Percentiles rank a stretch among this genome's conserved stretches.
phyloP scores from a whole-genome alignment of 2,329 filamentous ascomycete genomes.

The Ustulina deusta region DNA sequence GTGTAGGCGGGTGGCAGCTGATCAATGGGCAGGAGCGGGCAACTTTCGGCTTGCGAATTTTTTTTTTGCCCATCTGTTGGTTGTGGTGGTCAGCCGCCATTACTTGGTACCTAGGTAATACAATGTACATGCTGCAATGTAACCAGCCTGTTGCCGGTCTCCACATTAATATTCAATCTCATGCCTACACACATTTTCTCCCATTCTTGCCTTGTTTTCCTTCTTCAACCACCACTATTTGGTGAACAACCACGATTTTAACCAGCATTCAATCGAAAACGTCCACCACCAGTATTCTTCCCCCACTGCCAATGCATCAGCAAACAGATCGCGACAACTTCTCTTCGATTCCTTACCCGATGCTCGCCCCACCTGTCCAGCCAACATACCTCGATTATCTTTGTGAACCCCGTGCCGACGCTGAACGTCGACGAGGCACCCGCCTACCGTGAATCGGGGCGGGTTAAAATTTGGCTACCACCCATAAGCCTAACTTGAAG shows the following conservation, averaged over 20 bases:
- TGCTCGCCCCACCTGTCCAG: conserved; percentile 65
- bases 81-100: conserved; percentile 23
- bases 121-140: conserved; percentile 1
- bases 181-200: conserved; percentile 29
- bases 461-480: conserved; percentile 44
- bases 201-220: conserved; percentile 22
- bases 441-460: conserved; percentile 56
- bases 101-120: background rate
- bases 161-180: conserved; percentile 31
- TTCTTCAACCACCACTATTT: conserved; percentile 39
- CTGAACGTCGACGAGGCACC: conserved; percentile 69
- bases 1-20: conserved; percentile 20
- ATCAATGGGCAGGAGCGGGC: background rate
- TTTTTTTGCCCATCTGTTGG: conserved; percentile 7
- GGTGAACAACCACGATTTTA: conserved; percentile 37
- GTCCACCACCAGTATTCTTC: conserved; percentile 20
- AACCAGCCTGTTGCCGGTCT: conserved; percentile 9
- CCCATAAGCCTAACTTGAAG: background rate
- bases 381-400: conserved; percentile 62
- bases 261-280: conserved; percentile 32
- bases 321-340: conserved; percentile 58
- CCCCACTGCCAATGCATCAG: conserved; percentile 66
- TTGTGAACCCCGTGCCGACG: conserved; percentile 67
- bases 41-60: conserved; percentile 30
- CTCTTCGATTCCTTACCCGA: conserved; percentile 67